Base-by-base conservation (phyloP, 148 eudicot genomes). In the Camellia granthamiana region DNA sequence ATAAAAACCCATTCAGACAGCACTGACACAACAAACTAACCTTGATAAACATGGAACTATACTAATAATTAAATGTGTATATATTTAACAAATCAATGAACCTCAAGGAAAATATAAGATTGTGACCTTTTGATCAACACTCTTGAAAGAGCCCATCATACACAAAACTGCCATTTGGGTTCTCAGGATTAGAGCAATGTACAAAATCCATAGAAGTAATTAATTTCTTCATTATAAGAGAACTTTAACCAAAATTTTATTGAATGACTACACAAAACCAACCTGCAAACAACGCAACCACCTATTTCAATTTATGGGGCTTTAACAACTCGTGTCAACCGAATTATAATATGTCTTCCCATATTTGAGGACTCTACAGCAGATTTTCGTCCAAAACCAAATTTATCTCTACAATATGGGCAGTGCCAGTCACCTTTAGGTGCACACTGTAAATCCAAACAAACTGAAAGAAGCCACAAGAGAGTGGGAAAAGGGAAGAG, bases 251-350 rank as follows among this genome's bases (percentile, higher is more conserved):
- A 16, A 68, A 14, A 70, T 47, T 43, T 5, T n/a, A 52, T 49
- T 78, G 56, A 66, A 51, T 15, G 38, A 23, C 30, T 52, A 19
- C 64, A 80, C 59, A n/a, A 47, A 68, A 84, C 90, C 63, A 68
- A 94, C 98, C 98, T 92, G 92, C 98, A 94, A 71, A 94, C 66
- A 79, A 90, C 88, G 81, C 97, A 94, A 72, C 97, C 97, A 58
- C 97, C 98, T 74, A 78, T 81, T 85, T 90, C 93, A 80, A 69
- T 81, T 85, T 92, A 94, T 61, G 89, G 80, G 74, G 86, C 79
- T 84, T 90, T 92, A 23, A 94, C 94, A 81, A 88, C 95, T 75
- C 93, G 88, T 13, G 87, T 87, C 87, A 90, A 78, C 82, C 93
- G 90, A 55, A 90, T 73, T 19, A 85, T 81, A 51, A 88, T 83